Conservation (phyloP, 345 rosid genomes). For the Lenwebbia sp. region DNA sequence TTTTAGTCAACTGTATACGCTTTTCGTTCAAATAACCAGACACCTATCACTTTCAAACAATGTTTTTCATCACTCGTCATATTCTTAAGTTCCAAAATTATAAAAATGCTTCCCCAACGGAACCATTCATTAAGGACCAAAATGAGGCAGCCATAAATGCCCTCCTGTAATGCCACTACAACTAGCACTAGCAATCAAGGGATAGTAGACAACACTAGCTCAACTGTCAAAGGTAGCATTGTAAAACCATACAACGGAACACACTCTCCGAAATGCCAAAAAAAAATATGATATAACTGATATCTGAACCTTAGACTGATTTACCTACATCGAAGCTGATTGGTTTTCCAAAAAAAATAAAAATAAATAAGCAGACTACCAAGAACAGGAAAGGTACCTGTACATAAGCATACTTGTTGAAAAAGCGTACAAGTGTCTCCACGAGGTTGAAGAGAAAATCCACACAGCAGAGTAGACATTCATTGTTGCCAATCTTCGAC, state of each 20-base stretch:
- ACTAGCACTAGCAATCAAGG: not conserved
- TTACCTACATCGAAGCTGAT: not conserved
- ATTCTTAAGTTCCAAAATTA: not conserved
- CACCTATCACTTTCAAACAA: not conserved
- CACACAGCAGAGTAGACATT: constrained; percentile 90
- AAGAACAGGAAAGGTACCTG: constrained; percentile 42
- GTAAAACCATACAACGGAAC: not conserved
- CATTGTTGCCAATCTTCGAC: constrained; percentile 91
- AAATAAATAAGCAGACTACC: not conserved
- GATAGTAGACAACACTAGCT: not conserved
- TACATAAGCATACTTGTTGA: constrained; percentile 91
- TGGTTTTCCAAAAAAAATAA: not conserved
- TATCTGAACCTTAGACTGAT: not conserved
- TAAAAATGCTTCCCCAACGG: not conserved
- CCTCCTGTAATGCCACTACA: not conserved
- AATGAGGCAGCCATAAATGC: not conserved
- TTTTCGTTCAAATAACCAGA: not conserved
- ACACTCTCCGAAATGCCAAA: not conserved
- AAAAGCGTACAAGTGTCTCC: constrained; percentile 96
- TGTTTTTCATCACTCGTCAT: not conserved
- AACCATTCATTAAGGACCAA: not conserved
- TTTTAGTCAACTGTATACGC: not conserved
- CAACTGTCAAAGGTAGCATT: not conserved
- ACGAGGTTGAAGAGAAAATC: constrained; percentile 87
- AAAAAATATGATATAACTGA: not conserved